phyloP scores from a whole-genome alignment of 1,284 basidiomycete genomes.

The Papiliotrema fonsecae region DNA sequence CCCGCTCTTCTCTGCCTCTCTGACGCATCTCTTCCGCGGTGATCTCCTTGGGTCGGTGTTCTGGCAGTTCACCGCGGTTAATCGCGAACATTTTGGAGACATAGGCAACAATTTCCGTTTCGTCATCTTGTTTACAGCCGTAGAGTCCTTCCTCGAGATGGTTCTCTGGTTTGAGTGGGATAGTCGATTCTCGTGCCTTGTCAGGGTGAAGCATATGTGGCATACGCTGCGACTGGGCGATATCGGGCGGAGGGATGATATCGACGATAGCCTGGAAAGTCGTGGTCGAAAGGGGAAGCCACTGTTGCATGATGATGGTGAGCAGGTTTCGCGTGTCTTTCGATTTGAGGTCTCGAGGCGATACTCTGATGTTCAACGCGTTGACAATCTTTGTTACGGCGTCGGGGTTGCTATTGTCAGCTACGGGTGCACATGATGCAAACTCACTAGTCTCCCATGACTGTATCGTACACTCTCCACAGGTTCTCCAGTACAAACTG shows the following conservation, averaged over 20 bases:
- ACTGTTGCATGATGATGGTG: constrained; percentile 85
- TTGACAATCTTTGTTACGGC: constrained; percentile 86
- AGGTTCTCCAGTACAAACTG: constrained; percentile 97
- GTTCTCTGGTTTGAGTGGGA: constrained; percentile 58
- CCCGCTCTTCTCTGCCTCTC: constrained; percentile 61
- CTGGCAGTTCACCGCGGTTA: constrained; percentile 70
- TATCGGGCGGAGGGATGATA: constrained; percentile 77
- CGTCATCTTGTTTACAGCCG: constrained; percentile 59
- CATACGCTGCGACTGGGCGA: constrained; percentile 76
- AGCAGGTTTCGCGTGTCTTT: constrained; percentile 85
- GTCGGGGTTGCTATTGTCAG: constrained; percentile 64
- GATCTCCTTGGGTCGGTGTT: constrained; percentile 69
- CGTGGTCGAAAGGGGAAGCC: constrained; percentile 90
- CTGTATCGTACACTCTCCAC: constrained; percentile 92
- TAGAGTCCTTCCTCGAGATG: constrained; percentile 80
- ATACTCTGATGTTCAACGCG: constrained; percentile 76
- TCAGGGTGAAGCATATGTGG: constrained; percentile 93
- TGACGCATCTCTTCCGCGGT: constrained; percentile 84
- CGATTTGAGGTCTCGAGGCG: constrained; percentile 81
- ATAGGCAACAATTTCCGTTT: constrained; percentile 71
- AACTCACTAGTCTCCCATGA: constrained; percentile 77
- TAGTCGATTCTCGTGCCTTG: constrained; percentile 37
- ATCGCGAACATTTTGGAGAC: constrained; percentile 99
- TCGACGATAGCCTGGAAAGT: constrained; percentile 91
- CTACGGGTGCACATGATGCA: background rate